A percentile compares a stretch with the other conserved stretches of the same genome.
These are phyloP conservation scores for Boletus pseudo-olivaceus DNA, from an alignment of 768 basidiomycete species.

Conservation along the genomic window DNA sequence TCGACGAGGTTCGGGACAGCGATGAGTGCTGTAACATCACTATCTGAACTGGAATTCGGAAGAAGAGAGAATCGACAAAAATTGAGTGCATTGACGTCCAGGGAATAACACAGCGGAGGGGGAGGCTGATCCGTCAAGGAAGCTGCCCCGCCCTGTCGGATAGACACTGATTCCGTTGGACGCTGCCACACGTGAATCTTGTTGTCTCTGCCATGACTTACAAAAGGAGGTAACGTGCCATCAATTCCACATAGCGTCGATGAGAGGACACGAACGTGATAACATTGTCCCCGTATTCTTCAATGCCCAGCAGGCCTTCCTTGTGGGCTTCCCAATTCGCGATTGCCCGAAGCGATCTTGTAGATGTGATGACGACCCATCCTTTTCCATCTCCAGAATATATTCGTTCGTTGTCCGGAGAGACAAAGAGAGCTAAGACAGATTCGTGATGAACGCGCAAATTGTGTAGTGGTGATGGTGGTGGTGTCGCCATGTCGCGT, in stretches of 20 bases:
- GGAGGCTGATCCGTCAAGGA: slow-evolving; percentile 44
- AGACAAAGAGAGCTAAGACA: slow-evolving; percentile 58
- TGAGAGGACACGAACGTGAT: slow-evolving; percentile 64
- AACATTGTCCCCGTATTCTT: slow-evolving; percentile 64
- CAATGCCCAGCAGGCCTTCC: slow-evolving; percentile 70
- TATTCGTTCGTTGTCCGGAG: slow-evolving; percentile 70
- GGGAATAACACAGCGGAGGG: slow-evolving; percentile 57
- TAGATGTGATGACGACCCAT: slow-evolving; percentile 71
- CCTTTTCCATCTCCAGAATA: slow-evolving; percentile 87
- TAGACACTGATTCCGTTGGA: slow-evolving; percentile 44
- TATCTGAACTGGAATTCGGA: slow-evolving; percentile 13
- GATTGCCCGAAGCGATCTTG: slow-evolving; percentile 69
- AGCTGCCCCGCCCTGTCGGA: slow-evolving; percentile 55
- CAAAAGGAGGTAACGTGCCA: neutral
- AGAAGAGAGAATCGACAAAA: slow-evolving; percentile 87
- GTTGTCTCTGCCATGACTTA: slow-evolving; percentile 78
- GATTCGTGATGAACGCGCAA: slow-evolving; percentile 70
- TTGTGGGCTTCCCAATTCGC: slow-evolving; percentile 77
- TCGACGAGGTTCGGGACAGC: slow-evolving; percentile 89
- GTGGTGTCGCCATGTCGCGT: slow-evolving; percentile 9
- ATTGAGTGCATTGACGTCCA: slow-evolving; percentile 92
- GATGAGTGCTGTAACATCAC: slow-evolving; percentile 45
- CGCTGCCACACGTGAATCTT: slow-evolving; percentile 74
- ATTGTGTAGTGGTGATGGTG: slow-evolving; percentile 67
- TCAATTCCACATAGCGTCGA: neutral